Evolutionary conservation across 192 early-diverging fungal genomes (phyloP).

Genomic region (Entomortierella chlamydospora): DNA sequence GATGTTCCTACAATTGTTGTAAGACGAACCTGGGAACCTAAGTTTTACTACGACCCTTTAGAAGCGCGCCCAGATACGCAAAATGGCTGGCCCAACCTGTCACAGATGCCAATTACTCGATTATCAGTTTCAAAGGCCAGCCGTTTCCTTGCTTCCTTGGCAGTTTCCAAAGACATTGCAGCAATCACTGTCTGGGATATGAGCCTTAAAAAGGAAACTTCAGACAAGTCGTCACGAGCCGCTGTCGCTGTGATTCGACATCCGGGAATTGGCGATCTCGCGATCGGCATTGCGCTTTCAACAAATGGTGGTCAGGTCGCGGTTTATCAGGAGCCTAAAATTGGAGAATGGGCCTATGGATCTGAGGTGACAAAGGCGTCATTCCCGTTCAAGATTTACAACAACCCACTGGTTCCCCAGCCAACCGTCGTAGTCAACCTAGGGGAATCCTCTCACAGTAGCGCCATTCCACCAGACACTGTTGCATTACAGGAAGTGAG

Average conservation of each 20-base stretch:
- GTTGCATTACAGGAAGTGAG: slow-evolving; percentile 6
- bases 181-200: slow-evolving; percentile 11
- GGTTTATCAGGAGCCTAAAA: slow-evolving; percentile 40
- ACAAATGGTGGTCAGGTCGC: slow-evolving; percentile 19
- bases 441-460: not conserved
- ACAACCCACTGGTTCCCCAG: slow-evolving; percentile 29
- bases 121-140: not conserved
- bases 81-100: not conserved
- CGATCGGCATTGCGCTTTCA: slow-evolving; percentile 36
- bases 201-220: not conserved
- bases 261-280: slow-evolving; percentile 17
- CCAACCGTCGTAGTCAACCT: not conserved
- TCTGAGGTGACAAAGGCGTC: not conserved
- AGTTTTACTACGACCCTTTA: not conserved
- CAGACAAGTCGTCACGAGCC: not conserved
- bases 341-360: slow-evolving; percentile 34
- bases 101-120: not conserved
- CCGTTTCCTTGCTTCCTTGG: slow-evolving; percentile 6
- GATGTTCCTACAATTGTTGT: no score
- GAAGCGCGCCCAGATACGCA: not conserved
- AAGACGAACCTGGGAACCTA: not conserved
- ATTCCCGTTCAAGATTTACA: slow-evolving; percentile 32
- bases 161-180: not conserved
- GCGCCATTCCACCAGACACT: not conserved
- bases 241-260: not conserved